Evolutionary conservation across 225 moss, liverwort and hornwort genomes (phyloP).

Genomic region (Pseudoscleropodium purum): DNA sequence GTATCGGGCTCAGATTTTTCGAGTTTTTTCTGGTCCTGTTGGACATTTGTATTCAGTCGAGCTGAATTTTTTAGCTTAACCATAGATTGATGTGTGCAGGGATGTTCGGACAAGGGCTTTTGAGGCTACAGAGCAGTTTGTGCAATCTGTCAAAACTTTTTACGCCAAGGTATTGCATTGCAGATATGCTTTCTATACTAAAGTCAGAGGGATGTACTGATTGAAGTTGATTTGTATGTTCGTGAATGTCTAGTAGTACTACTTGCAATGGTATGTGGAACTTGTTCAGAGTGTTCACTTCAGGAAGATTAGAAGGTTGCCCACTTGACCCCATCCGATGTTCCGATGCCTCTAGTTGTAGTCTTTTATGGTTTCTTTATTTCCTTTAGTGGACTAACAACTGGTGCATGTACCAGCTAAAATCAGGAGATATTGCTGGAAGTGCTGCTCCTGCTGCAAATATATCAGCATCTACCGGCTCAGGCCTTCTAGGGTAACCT

Average conservation of each 20-base stretch:
- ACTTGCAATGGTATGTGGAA: neutral
- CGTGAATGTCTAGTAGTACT: neutral
- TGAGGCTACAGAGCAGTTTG: slow-evolving; percentile 68
- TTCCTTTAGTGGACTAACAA: neutral
- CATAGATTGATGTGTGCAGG: slow-evolving; percentile 20
- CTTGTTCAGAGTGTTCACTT: neutral
- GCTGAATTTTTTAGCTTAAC: neutral
- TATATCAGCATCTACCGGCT: slow-evolving; percentile 33
- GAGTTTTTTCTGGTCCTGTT: neutral
- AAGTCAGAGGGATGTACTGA: neutral
- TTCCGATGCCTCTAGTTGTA: neutral
- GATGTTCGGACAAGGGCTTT: slow-evolving; percentile 88
- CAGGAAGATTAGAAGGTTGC: neutral
- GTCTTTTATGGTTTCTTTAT: neutral
- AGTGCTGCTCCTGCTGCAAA: slow-evolving; percentile 23
- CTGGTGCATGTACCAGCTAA: slow-evolving; percentile 29
- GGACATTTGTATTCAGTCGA: neutral
- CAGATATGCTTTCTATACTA: neutral
- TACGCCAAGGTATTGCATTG: slow-evolving; percentile 46
- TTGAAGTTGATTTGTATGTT: neutral
- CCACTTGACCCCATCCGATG: neutral
- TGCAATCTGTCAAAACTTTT: slow-evolving; percentile 60
- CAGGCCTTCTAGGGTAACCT: slow-evolving; percentile 71
- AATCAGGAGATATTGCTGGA: slow-evolving; percentile 39
- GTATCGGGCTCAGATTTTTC: neutral